Evolutionary conservation across 2,329 filamentous ascomycete genomes (phyloP).

Genomic region (Epichloe bromicola): DNA sequence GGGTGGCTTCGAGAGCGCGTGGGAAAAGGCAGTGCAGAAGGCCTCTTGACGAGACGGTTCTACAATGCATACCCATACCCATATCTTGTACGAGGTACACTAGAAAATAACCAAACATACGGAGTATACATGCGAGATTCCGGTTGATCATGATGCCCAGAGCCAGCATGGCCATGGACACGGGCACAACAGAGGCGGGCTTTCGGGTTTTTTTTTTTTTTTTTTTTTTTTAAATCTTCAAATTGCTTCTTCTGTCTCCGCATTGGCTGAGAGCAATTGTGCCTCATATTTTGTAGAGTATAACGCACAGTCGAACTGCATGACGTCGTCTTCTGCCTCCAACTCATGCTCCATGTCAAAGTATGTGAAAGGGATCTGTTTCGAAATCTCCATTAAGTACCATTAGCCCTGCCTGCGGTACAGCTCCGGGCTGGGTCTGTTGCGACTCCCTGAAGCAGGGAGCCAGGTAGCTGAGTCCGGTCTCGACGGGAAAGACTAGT

Average conservation of each 20-base stretch:
- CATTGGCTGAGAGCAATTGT: neutral
- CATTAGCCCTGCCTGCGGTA: neutral
- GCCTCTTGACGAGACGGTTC: slow-evolving; percentile 11
- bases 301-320: neutral
- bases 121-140: neutral
- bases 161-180: neutral
- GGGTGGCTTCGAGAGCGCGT: slow-evolving; percentile 50
- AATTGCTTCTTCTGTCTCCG: neutral
- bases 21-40: slow-evolving; percentile 46
- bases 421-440: too few species aligned
- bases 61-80: neutral
- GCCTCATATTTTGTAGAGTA: neutral
- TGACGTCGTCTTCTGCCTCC: neutral
- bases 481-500: too few species aligned
- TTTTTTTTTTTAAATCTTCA: neutral
- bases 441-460: too few species aligned
- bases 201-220: neutral
- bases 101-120: neutral
- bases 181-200: neutral
- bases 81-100: neutral
- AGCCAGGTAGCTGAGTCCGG: too few species aligned
- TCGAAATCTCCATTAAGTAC: neutral
- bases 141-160: neutral
- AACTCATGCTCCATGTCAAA: neutral
- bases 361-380: neutral